Conservation (phyloP, 1,284 basidiomycete species). For the Cerrena zonata region DNA sequence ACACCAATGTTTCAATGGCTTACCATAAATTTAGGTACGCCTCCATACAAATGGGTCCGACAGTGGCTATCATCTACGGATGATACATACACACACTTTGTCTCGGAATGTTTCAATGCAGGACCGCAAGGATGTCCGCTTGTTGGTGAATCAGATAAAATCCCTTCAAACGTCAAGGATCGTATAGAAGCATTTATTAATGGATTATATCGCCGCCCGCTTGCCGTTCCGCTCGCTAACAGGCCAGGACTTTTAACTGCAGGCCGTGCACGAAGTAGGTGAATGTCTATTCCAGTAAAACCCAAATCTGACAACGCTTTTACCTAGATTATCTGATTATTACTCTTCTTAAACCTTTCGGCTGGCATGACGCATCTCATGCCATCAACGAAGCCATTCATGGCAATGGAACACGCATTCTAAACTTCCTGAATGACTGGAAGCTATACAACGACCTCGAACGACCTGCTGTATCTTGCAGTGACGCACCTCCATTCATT, state of each 20-base stretch:
- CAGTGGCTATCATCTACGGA: slow-evolving; percentile 28
- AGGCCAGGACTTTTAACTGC: slow-evolving; percentile 30
- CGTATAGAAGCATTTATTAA: slow-evolving; percentile 33
- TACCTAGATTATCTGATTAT: slow-evolving; percentile 18
- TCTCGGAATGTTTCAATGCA: slow-evolving; percentile 30
- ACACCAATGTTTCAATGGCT: not conserved
- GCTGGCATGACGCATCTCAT: slow-evolving; percentile 18
- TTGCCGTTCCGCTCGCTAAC: slow-evolving; percentile 25
- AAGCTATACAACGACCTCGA: slow-evolving; percentile 14
- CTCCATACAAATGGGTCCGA: slow-evolving; percentile 30
- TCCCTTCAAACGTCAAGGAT: slow-evolving; percentile 21
- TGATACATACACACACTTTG: slow-evolving; percentile 30
- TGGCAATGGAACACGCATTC: slow-evolving; percentile 20
- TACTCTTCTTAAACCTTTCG: slow-evolving; percentile 13
- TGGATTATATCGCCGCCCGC: slow-evolving; percentile 25
- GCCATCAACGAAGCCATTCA: slow-evolving; percentile 19
- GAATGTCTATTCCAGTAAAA: too few relatives aligned
- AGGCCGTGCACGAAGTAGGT: slow-evolving; percentile 28
- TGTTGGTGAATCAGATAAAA: slow-evolving; percentile 20
- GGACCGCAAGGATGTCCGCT: slow-evolving; percentile 29
- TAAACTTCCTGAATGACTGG: slow-evolving; percentile 13
- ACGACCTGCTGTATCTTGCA: slow-evolving; percentile 24
- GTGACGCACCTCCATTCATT: slow-evolving; percentile 18
- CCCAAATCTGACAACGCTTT: not conserved
- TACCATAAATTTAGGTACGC: slow-evolving; percentile 28